Percentiles rank a stretch among this genome's conserved stretches.
These are phyloP conservation scores for Dipodascus albidus DNA, from an alignment of 805 yeast genomes.

Conservation along the genomic window DNA sequence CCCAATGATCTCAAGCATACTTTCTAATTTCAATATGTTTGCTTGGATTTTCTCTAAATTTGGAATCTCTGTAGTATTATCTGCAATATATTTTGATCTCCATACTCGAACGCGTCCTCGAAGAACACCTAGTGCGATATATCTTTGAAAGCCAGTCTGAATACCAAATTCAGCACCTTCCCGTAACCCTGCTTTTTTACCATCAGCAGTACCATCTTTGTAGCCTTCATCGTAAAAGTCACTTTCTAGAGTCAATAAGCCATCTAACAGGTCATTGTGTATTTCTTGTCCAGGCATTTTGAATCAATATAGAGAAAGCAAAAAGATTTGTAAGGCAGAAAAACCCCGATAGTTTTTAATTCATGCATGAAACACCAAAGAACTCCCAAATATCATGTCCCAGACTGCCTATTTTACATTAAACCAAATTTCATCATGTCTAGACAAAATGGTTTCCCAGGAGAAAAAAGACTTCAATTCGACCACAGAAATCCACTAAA, in stretches of 20 bases:
- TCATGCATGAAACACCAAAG: too few species aligned
- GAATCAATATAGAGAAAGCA: too few species aligned
- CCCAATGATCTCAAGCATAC: slow-evolving; percentile 25
- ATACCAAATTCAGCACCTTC: slow-evolving; percentile 83
- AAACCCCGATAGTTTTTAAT: too few species aligned
- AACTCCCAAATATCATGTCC: neutral
- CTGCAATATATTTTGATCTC: slow-evolving; percentile 10
- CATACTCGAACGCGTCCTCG: slow-evolving; percentile 35
- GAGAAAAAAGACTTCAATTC: slow-evolving; percentile 8
- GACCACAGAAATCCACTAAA: slow-evolving; percentile 17
- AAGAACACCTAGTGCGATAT: slow-evolving; percentile 58
- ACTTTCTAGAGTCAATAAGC: slow-evolving; percentile 48
- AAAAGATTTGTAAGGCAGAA: neutral
- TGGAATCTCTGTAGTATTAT: slow-evolving; percentile 3
- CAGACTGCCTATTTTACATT: too few species aligned
- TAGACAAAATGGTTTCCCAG: neutral
- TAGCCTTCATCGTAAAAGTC: slow-evolving; percentile 58
- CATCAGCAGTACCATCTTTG: slow-evolving; percentile 55
- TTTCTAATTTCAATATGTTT: slow-evolving; percentile 11
- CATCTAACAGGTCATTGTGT: slow-evolving; percentile 30
- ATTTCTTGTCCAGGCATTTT: neutral
- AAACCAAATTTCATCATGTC: neutral
- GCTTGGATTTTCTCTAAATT: slow-evolving; percentile 4
- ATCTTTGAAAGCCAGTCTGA: slow-evolving; percentile 28
- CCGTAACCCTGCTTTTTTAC: slow-evolving; percentile 42